phyloP scores from a whole-genome alignment of 1,284 basidiomycete species.

The Afroboletus lepidellus region DNA sequence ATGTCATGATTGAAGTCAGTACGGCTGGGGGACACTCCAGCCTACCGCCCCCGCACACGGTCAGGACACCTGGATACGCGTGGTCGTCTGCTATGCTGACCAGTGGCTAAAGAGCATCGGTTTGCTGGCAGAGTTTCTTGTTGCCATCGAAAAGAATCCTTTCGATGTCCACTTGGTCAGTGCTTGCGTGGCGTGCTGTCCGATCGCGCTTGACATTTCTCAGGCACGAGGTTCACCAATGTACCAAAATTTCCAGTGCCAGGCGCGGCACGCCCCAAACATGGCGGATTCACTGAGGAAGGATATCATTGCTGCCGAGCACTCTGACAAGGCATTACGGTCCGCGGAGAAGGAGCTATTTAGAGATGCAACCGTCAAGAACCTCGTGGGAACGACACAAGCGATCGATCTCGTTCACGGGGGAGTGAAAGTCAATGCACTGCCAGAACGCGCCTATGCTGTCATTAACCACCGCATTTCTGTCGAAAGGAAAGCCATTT shows the following conservation, averaged over 20 bases:
- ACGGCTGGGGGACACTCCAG: conserved; percentile 60
- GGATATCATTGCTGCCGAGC: conserved; percentile 37
- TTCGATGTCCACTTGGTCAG: conserved; percentile 30
- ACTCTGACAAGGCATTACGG: conserved; percentile 42
- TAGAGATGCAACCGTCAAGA: conserved; percentile 26
- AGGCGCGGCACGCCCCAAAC: conserved; percentile 46
- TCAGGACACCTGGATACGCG: conserved; percentile 8
- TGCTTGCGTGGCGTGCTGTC: background rate
- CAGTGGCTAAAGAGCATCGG: conserved; percentile 40
- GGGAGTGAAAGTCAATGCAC: conserved; percentile 62
- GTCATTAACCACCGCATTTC: conserved; percentile 46
- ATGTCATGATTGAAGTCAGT: conserved; percentile 46
- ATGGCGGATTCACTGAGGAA: conserved; percentile 40
- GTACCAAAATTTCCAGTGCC: conserved; percentile 43
- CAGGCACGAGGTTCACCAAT: conserved; percentile 43
- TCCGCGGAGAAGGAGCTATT: conserved; percentile 43
- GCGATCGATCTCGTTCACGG: conserved; percentile 59
- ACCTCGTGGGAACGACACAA: conserved; percentile 52
- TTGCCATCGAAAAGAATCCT: conserved; percentile 41
- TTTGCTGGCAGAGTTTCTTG: conserved; percentile 42
- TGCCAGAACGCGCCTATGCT: conserved; percentile 54
- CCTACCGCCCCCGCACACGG: conserved; percentile 47
- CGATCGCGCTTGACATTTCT: background rate
- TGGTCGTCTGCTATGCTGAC: background rate
- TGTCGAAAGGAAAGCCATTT: conserved; percentile 38